Evolutionary conservation across 768 basidiomycete species (phyloP), one percentile per base, ranked within the genome.

Genomic region (Termitomyces sp.): DNA sequence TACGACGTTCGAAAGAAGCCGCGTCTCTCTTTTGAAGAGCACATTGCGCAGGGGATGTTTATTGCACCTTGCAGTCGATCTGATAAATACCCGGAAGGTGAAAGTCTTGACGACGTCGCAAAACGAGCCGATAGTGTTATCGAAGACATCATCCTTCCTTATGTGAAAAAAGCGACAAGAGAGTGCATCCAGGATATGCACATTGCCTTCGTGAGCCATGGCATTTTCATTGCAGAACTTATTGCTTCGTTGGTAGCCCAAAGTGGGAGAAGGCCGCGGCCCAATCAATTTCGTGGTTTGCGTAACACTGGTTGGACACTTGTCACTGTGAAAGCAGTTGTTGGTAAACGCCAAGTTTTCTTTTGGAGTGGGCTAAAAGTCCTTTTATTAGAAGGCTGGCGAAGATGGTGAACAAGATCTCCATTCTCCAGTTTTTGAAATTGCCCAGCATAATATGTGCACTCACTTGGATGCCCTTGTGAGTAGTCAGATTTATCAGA

Each of bases 131-230:
- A 77, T 33, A 67, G 70, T 37, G 79, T 75, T 16, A 71, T 90
- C 30, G 67, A 80, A 10, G 75, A 83, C 5, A 65, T 86, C 18
- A 65, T 90, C 9, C 64, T 87, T 63, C 82, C 85, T 4, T 79
- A 86, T 62, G 70, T 90, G n/a, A 60, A 72, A 54, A 68, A 72
- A 12, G 76, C 73, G 16, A 69, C 65, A 57, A 65, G 71, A 43
- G 74, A 74, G n/a, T 72, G 74, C 36, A 67, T 58, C 46, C 66
- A 73, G 39, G 75, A 77, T 34, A 62, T 78, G 4, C 81, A 86
- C 59, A 68, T 91, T 26, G 88, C 83, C 1, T 64, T 92, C 39
- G 84, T 91, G 47, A 90, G 89, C 70, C 91, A 93, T 69, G 89
- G 91, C 0, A 63, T 89, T 22, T 86, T 85, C 69, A 87, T 92